Conservation (phyloP, 257 asterid genomes). For the Thymus quinquecostatus region DNA sequence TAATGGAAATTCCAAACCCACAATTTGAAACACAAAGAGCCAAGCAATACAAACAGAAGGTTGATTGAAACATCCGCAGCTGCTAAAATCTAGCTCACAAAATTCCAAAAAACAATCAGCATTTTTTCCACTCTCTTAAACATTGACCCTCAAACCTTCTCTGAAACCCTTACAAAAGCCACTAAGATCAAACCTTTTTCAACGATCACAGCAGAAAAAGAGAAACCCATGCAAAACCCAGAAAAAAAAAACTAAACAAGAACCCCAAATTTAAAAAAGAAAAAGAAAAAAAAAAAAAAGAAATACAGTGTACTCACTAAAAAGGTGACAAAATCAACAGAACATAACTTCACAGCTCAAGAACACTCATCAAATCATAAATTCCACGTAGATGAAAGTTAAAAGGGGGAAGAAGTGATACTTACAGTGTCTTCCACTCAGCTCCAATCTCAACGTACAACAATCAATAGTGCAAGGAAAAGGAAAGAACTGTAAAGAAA, state of each 20-base stretch:
- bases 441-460: constrained; percentile 30
- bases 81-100: constrained; percentile 1
- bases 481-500: not conserved
- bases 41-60: constrained; percentile 1
- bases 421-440: constrained; percentile 31
- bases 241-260: constrained; percentile 17
- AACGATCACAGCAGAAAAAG: constrained; percentile 31
- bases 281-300: not conserved
- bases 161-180: not conserved
- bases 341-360: constrained; percentile 11
- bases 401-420: constrained; percentile 15
- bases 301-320: not conserved
- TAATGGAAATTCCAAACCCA: constrained; percentile 13
- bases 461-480: constrained; percentile 22
- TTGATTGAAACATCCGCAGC: not conserved
- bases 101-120: constrained; percentile 9
- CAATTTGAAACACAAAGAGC: constrained; percentile 8
- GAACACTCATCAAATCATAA: constrained; percentile 6
- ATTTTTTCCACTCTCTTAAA: constrained; percentile 16
- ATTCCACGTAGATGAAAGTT: not conserved
- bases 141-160: constrained; percentile 21
- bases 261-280: constrained; percentile 8
- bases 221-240: constrained; percentile 40
- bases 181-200: constrained; percentile 23
- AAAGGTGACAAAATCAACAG: constrained; percentile 32